phyloP scores from a whole-genome alignment of 306 rosid genomes.

The Gillenia trifoliata region DNA sequence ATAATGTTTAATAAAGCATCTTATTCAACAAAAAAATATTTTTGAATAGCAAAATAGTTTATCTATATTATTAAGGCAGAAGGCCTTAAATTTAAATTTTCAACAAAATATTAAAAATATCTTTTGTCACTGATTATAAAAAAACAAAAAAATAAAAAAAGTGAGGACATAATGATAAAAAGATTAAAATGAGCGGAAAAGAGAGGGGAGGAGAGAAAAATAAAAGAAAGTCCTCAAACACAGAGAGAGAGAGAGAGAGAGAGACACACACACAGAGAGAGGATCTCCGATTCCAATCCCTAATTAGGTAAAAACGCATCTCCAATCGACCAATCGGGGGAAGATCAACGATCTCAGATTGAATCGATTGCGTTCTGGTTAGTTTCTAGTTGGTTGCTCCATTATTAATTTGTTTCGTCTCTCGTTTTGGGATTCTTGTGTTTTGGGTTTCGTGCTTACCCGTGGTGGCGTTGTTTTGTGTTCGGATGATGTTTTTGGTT shows the following conservation, averaged over 20 bases:
- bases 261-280: not conserved
- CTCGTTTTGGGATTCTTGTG: not conserved
- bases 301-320: not conserved
- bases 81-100: too few species aligned
- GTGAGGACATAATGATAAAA: too few species aligned
- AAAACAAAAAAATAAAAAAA: too few species aligned
- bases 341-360: not conserved
- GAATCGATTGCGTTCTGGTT: slow-evolving; percentile 5
- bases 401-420: not conserved
- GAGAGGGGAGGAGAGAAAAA: too few species aligned
- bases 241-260: not conserved
- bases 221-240: not conserved
- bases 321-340: not conserved
- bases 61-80: too few species aligned
- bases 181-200: too few species aligned
- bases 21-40: too few species aligned
- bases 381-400: not conserved
- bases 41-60: too few species aligned
- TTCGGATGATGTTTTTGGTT: not conserved
- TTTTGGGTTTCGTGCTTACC: not conserved
- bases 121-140: too few species aligned
- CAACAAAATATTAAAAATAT: too few species aligned
- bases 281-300: slow-evolving; percentile 2
- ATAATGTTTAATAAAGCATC: too few species aligned
- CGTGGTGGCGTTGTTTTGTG: not conserved